These are phyloP conservation scores for Pueraria montana DNA, from an alignment of 306 rosid genomes.

Conservation along the genomic window DNA sequence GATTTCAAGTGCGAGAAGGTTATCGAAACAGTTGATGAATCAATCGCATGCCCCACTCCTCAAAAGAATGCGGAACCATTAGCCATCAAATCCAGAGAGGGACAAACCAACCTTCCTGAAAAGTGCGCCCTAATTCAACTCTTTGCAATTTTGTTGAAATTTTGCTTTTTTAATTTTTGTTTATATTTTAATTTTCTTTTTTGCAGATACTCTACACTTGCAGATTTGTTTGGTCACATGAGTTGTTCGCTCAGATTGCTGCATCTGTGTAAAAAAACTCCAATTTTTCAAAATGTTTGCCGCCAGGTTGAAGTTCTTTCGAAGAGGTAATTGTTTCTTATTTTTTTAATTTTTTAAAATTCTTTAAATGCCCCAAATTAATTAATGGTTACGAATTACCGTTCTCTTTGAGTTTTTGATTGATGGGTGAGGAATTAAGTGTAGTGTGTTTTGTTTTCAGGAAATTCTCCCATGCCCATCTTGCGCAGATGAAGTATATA, in stretches of 20 bases:
- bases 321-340: slow-evolving; percentile 54
- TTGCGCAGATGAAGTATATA: slow-evolving; percentile 73
- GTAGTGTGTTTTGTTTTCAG: slow-evolving; percentile 56
- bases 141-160: not conserved
- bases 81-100: slow-evolving; percentile 45
- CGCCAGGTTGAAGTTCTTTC: slow-evolving; percentile 66
- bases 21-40: slow-evolving; percentile 43
- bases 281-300: slow-evolving; percentile 66
- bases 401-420: slow-evolving; percentile 14
- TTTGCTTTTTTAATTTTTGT: not conserved
- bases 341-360: not conserved
- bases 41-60: slow-evolving; percentile 65
- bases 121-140: slow-evolving; percentile 52
- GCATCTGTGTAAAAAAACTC: slow-evolving; percentile 56
- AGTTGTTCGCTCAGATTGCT: slow-evolving; percentile 68
- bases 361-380: not conserved
- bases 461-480: slow-evolving; percentile 62
- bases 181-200: not conserved
- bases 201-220: slow-evolving; percentile 58
- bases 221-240: slow-evolving; percentile 61
- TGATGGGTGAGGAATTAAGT: slow-evolving; percentile 6
- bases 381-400: not conserved
- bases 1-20: slow-evolving; percentile 40
- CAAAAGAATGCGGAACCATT: slow-evolving; percentile 60
- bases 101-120: slow-evolving; percentile 50